These are phyloP conservation scores for Ustilago shanxiensis DNA, from an alignment of 1,284 basidiomycete species.

Conservation along the genomic window DNA sequence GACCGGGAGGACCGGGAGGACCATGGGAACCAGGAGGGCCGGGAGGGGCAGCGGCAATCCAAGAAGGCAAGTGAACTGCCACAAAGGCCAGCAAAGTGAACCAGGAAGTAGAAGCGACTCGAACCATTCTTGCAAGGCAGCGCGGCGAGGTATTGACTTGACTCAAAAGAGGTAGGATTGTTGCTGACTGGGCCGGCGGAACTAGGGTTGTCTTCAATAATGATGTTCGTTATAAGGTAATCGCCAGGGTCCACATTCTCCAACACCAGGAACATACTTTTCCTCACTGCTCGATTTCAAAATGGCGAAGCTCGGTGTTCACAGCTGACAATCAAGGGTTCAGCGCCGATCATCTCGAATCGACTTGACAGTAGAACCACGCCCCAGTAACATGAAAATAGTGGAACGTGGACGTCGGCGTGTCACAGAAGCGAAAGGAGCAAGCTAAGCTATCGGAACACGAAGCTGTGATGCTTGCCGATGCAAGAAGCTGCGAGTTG, in stretches of 20 bases:
- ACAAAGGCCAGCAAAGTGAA: conserved; percentile 9
- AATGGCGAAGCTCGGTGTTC: neutral
- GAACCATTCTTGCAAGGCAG: neutral
- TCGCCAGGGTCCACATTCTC: neutral
- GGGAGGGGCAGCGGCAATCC: neutral
- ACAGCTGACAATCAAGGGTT: neutral
- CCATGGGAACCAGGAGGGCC: conserved; percentile 1
- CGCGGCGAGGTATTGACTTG: neutral
- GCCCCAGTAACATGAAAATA: neutral
- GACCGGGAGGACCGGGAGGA: neutral
- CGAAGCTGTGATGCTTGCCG: neutral
- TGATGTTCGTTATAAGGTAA: neutral
- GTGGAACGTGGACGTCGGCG: neutral
- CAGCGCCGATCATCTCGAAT: neutral
- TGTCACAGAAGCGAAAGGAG: neutral
- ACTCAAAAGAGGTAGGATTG: neutral
- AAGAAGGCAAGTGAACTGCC: conserved; percentile 1
- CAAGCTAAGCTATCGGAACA: neutral
- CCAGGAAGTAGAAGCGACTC: neutral
- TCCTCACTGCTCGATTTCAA: neutral
- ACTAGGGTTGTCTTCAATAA: neutral
- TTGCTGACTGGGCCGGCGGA: neutral
- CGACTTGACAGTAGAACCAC: neutral
- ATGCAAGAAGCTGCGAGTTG: neutral
- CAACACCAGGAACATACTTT: neutral